These are phyloP conservation scores for Lodderomyces theae DNA, from an alignment of 1,139 yeast genomes.

Conservation along the genomic window DNA sequence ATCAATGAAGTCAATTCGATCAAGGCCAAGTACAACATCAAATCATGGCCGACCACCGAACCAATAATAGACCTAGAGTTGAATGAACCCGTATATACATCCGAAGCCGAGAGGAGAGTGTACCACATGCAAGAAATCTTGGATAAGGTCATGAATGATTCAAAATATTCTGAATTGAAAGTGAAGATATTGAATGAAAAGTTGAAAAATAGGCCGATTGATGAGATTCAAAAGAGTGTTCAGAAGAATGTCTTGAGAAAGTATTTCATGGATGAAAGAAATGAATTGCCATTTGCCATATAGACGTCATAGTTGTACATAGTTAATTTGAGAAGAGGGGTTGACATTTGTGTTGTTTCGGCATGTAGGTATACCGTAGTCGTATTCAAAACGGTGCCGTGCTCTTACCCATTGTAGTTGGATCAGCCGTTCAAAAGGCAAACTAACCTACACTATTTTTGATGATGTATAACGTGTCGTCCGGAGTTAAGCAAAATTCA, in stretches of 20 bases:
- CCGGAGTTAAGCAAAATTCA: too few relatives aligned
- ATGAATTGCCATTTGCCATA: constrained; percentile 34
- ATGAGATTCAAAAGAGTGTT: constrained; percentile 25
- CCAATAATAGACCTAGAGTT: constrained; percentile 36
- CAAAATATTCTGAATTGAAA: constrained; percentile 26
- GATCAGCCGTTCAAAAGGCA: too few relatives aligned
- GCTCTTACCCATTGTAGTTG: too few relatives aligned
- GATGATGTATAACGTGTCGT: too few relatives aligned
- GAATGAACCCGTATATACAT: constrained; percentile 18
- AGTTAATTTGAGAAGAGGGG: neutral
- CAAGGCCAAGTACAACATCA: constrained; percentile 51
- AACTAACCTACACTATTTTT: too few relatives aligned
- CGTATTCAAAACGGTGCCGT: too few relatives aligned
- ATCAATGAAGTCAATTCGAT: constrained; percentile 46
- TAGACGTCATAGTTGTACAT: constrained; percentile 7
- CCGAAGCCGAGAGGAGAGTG: constrained; percentile 26
- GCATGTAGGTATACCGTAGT: too few relatives aligned
- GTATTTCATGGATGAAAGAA: constrained; percentile 35
- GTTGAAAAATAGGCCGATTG: constrained; percentile 25
- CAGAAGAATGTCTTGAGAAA: constrained; percentile 43
- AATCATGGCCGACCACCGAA: constrained; percentile 56
- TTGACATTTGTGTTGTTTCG: neutral
- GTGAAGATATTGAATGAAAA: constrained; percentile 24
- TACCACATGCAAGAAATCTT: constrained; percentile 31
- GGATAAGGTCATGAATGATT: constrained; percentile 28